These are phyloP conservation scores for Nothophoma quercina DNA, from an alignment of 2,329 filamentous ascomycete genomes.

Conservation along the genomic window DNA sequence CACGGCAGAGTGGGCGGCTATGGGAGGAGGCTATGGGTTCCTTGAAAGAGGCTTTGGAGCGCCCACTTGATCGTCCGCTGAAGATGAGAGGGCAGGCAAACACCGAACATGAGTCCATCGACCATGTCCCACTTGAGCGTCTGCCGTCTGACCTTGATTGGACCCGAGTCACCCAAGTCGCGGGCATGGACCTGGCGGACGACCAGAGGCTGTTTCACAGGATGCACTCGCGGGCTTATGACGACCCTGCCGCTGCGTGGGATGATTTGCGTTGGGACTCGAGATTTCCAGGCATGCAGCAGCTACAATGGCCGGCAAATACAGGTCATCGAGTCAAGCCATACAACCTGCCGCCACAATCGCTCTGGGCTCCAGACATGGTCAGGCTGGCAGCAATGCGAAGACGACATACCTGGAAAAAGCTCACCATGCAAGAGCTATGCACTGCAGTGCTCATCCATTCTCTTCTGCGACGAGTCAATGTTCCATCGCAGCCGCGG, in stretches of 20 bases:
- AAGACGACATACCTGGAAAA: conserved; percentile 51
- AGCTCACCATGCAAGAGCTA: conserved; percentile 52
- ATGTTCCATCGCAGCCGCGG: conserved; percentile 9
- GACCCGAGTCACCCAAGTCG: conserved; percentile 22
- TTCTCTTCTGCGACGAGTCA: conserved; percentile 38
- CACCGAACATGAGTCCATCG: background rate
- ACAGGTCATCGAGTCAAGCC: conserved; percentile 45
- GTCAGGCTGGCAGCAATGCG: conserved; percentile 40
- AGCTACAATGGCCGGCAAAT: conserved; percentile 50
- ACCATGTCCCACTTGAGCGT: conserved; percentile 20
- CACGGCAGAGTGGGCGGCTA: conserved; percentile 65
- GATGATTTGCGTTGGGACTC: conserved; percentile 41
- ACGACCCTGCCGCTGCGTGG: conserved; percentile 30
- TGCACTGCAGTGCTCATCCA: conserved; percentile 52
- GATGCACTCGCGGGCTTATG: conserved; percentile 21
- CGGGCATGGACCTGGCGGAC: conserved; percentile 38
- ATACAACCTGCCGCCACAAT: conserved; percentile 54
- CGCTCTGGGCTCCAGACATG: conserved; percentile 52
- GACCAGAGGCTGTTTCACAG: conserved; percentile 25
- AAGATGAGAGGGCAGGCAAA: background rate
- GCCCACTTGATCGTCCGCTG: background rate
- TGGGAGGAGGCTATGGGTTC: conserved; percentile 67
- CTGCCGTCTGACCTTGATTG: conserved; percentile 33
- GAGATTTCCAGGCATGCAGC: conserved; percentile 31
- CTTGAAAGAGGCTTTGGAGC: conserved; percentile 50